Conservation (phyloP, 2,329 filamentous ascomycete species). For the Calonectria montana region DNA sequence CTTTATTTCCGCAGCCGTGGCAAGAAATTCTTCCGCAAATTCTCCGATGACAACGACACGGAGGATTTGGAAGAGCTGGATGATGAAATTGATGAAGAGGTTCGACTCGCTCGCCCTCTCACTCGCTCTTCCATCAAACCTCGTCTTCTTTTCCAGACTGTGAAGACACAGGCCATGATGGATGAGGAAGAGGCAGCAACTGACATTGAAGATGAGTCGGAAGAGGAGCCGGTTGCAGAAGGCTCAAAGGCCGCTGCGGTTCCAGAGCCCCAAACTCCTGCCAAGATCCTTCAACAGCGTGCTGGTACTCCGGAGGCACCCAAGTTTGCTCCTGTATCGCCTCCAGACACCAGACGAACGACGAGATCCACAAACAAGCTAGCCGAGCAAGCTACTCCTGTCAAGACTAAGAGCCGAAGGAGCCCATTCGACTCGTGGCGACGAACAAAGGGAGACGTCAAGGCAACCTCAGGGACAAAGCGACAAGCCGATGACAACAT, state of each 20-base stretch:
- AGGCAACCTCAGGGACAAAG: slow-evolving; percentile 60
- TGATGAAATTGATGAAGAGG: slow-evolving; percentile 50
- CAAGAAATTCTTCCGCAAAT: slow-evolving; percentile 81
- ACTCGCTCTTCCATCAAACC: slow-evolving; percentile 79
- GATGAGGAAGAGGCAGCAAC: slow-evolving; percentile 71
- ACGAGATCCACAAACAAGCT: slow-evolving; percentile 68
- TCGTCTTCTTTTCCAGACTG: slow-evolving; percentile 74
- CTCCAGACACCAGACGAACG: slow-evolving; percentile 70
- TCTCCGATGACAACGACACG: slow-evolving; percentile 57
- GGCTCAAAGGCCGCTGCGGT: background rate
- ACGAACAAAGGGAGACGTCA: slow-evolving; percentile 66
- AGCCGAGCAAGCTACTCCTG: slow-evolving; percentile 53
- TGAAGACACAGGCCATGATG: slow-evolving; percentile 56
- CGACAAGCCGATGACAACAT: slow-evolving; percentile 50
- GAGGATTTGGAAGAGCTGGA: slow-evolving; percentile 48
- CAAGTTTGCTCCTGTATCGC: slow-evolving; percentile 68
- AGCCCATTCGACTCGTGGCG: slow-evolving; percentile 77
- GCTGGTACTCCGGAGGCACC: slow-evolving; percentile 65
- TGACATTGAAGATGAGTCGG: slow-evolving; percentile 63
- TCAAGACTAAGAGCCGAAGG: slow-evolving; percentile 53
- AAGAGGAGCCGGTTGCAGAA: slow-evolving; percentile 37
- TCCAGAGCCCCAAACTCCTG: slow-evolving; percentile 50
- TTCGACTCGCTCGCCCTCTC: slow-evolving; percentile 56
- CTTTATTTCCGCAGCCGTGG: slow-evolving; percentile 69
- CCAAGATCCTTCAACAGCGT: slow-evolving; percentile 44